Conservation (phyloP, 108 stramenopile genomes). For the Heterococcus sp. region DNA sequence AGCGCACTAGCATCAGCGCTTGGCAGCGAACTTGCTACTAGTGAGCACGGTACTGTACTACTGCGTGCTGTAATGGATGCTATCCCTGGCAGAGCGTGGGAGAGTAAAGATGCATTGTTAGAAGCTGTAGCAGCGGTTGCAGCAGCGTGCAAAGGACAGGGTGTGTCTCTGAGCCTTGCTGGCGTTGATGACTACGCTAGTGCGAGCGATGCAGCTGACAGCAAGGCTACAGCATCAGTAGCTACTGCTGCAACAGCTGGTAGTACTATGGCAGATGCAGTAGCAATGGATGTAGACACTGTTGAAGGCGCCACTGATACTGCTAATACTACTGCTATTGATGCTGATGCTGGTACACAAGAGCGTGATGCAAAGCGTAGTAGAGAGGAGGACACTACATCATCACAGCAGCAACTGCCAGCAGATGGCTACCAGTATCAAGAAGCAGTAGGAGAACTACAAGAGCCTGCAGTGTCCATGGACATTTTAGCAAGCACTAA, state of each 20-base stretch:
- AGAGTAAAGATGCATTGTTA: slow-evolving; percentile 46
- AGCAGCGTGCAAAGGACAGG: background rate
- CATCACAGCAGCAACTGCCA: too few species aligned
- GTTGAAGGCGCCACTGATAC: too few species aligned
- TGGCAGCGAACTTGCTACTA: slow-evolving; percentile 8
- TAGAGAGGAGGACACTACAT: too few species aligned
- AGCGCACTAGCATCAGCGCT: slow-evolving; percentile 26
- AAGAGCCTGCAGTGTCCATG: too few species aligned
- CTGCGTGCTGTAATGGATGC: slow-evolving; percentile 4
- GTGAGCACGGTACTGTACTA: slow-evolving; percentile 5
- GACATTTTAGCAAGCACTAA: background rate
- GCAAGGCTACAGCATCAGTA: background rate
- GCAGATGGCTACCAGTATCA: too few species aligned
- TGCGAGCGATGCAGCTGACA: background rate
- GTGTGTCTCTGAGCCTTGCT: background rate
- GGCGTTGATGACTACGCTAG: background rate
- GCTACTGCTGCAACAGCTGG: background rate
- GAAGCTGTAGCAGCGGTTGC: slow-evolving; percentile 29
- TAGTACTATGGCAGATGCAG: background rate
- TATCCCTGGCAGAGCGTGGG: slow-evolving; percentile 40
- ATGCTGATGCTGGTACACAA: too few species aligned
- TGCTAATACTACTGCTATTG: too few species aligned
- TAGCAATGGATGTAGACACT: background rate
- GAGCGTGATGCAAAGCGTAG: too few species aligned
- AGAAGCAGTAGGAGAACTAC: too few species aligned